Evolutionary conservation across 345 rosid genomes (phyloP).

Genomic region (Ceriops zippeliana): DNA sequence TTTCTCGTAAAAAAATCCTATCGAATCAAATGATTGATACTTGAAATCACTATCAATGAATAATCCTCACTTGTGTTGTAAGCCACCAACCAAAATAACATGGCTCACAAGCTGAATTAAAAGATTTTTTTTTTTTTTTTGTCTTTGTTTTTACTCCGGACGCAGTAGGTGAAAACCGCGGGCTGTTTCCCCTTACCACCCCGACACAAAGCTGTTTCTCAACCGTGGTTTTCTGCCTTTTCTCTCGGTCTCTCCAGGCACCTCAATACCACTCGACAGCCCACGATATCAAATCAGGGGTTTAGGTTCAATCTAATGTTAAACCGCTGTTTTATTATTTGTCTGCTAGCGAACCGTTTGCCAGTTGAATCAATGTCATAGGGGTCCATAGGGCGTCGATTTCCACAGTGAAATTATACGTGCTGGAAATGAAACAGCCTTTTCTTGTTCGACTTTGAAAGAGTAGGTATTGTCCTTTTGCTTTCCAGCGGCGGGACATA

Average conservation of each 20-base stretch:
- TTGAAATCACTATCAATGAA: no score
- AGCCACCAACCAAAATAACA: no score
- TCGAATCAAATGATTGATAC: no score
- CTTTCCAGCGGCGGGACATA: not conserved
- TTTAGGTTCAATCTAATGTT: slow-evolving; percentile 10
- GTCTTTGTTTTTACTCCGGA: not conserved
- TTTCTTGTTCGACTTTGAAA: not conserved
- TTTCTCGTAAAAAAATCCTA: no score
- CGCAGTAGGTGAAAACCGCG: slow-evolving; percentile 42
- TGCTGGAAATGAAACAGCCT: not conserved
- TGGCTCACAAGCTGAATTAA: no score
- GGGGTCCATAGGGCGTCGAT: slow-evolving; percentile 22
- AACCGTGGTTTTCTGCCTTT: slow-evolving; percentile 9
- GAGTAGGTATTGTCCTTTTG: not conserved
- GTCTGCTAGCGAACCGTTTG: slow-evolving; percentile 30
- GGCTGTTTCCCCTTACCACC: slow-evolving; percentile 47
- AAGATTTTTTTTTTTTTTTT: no score
- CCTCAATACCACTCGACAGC: slow-evolving; percentile 31
- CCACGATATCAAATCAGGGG: slow-evolving; percentile 39
- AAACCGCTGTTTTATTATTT: slow-evolving; percentile 20
- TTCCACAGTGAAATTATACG: slow-evolving; percentile 1
- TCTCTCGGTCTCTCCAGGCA: not conserved
- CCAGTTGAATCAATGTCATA: slow-evolving; percentile 11
- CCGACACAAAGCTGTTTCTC: slow-evolving; percentile 48
- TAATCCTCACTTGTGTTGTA: no score